Evolutionary conservation across 2,329 filamentous ascomycete genomes (phyloP), one percentile per base, ranked within the genome.

Genomic region (Aspergillus fumigatus): DNA sequence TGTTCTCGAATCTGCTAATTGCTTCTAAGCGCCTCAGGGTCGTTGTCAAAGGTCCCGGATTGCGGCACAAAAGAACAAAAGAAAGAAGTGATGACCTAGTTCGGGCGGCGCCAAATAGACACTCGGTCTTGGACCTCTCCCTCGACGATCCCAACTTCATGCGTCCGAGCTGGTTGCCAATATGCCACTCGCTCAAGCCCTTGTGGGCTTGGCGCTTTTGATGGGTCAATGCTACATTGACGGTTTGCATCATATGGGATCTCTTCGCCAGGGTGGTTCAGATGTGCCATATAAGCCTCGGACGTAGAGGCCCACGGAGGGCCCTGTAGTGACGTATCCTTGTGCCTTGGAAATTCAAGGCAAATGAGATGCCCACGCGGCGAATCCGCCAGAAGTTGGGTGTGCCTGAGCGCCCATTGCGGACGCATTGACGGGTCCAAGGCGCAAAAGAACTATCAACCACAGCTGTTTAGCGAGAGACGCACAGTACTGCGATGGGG

Each of bases 261-360:
- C 9, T 86, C 80, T 61, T 86, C 79, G 1, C 90, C 90, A 0
- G 90, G 90, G 50, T 82, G 80, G 53, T 80, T 81, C 45, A 96
- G 79, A 64, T 93, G 85, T 59, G 85, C 86, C 65, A 85, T 76
- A 71, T 95, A 94, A 27, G 89, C 82, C 58, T 85, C 82, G 0
- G 88, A 82, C 11, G 84, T 82, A 43, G 90, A 74, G 7, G 86
- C 84, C 80, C 84, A 92, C 1, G 91, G 90, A 11, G 91, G 90
- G 0, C 91, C 90, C 9, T 80, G 80, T 9, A 81, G 79, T 10
- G 78, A 78, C 9, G 87, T 81, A 45, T 84, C 80, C 70, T 92
- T 94, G 59, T 84, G 81, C 1, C 87, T 85, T 9, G 91, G 91
- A 70, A 88, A 95, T 70, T 96, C 90, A 59, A 96, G 81, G 73